Conservation (phyloP, 495 filamentous ascomycete genomes). For the Aspergillus ostianus region DNA sequence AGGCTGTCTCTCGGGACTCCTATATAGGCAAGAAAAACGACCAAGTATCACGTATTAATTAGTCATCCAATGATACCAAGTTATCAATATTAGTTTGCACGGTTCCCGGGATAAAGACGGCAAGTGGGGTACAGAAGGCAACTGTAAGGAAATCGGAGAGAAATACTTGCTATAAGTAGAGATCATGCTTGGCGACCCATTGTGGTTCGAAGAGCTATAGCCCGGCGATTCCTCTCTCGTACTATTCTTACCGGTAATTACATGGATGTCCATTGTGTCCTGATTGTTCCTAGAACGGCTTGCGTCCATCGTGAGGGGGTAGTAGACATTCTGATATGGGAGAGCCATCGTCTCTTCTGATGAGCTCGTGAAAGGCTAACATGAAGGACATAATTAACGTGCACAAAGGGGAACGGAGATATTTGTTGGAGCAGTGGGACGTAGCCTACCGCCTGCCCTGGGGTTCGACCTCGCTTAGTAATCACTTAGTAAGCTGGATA, state of each 20-base stretch:
- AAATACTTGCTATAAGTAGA: constrained; percentile 35
- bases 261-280: constrained; percentile 44
- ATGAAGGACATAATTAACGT: no score
- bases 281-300: constrained; percentile 39
- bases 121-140: not conserved
- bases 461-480: no score
- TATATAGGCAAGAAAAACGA: constrained; percentile 15
- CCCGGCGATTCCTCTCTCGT: constrained; percentile 22
- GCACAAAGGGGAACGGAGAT: no score
- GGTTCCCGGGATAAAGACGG: not conserved
- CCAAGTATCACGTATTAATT: constrained; percentile 10
- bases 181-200: constrained; percentile 30
- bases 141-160: constrained; percentile 15
- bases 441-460: no score
- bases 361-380: no score
- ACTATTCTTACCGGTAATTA: constrained; percentile 38
- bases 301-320: constrained; percentile 27
- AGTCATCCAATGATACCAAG: constrained; percentile 13
- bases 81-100: not conserved
- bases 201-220: constrained; percentile 28
- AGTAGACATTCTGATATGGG: constrained; percentile 25
- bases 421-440: no score
- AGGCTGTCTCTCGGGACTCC: constrained; percentile 35
- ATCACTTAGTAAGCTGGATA: no score
- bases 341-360: no score